phyloP scores from a whole-genome alignment of 2,329 filamentous ascomycete species.

The Aspergillus pseudotamarii region DNA sequence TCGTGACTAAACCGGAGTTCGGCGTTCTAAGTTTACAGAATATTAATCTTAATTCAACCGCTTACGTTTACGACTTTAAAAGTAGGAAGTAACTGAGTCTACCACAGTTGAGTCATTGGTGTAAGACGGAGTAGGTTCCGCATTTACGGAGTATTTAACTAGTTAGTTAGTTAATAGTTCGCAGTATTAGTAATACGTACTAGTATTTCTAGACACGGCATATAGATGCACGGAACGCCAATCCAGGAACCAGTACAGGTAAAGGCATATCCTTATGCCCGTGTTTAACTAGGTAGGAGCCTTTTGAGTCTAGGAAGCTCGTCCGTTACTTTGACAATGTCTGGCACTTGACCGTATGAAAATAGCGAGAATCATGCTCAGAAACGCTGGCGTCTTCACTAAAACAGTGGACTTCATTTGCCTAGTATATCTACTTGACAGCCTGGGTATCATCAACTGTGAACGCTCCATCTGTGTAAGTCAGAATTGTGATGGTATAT shows the following conservation, averaged over 20 bases:
- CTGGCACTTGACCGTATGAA: neutral
- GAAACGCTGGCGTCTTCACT: neutral
- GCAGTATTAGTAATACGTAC: neutral
- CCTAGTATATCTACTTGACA: neutral
- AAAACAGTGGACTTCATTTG: neutral
- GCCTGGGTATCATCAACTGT: slow-evolving; percentile 19
- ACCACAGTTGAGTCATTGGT: neutral
- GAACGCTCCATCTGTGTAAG: neutral
- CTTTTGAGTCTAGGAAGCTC: neutral
- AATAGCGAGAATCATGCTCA: neutral
- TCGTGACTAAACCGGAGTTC: neutral
- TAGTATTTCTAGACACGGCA: neutral
- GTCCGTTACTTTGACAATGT: neutral
- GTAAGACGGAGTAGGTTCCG: neutral
- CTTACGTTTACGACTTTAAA: neutral
- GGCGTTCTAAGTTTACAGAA: neutral
- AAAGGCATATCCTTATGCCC: neutral
- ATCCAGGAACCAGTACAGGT: too few species aligned
- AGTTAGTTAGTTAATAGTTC: neutral
- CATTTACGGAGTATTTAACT: neutral
- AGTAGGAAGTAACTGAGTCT: neutral
- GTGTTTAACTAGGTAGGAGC: neutral
- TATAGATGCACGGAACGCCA: neutral
- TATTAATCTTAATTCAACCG: neutral
- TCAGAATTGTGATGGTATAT: neutral